Evolutionary conservation across 257 asterid species (phyloP), one percentile per base, ranked within the genome.

Genomic region (Scutellaria barbata): DNA sequence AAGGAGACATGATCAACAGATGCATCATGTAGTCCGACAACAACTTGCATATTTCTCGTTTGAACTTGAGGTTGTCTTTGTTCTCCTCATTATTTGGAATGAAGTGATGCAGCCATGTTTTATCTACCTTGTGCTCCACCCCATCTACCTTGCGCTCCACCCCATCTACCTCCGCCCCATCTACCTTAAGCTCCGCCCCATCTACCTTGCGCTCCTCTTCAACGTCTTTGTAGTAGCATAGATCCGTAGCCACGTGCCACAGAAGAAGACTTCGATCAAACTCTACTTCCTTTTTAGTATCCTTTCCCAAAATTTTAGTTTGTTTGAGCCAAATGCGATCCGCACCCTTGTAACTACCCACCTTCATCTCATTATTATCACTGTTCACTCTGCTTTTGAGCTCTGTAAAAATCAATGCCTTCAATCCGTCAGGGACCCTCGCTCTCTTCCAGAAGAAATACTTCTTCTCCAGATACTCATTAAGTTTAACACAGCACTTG

Each of bases 1-100:
- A 73, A 35, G 85, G 85, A 1, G 63, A 69, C 53, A 17, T 37
- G 45, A 80, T 52, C 53, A 81, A 20, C 14, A 81, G 20, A 51
- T 76, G 69, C 61, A 73, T 20, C 85, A 81, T 77, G 68, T 81
- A 81, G 37, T 81, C 45, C 0, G 82, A 81, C n/a, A 81, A 8
- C 53, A 58, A 37, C 43, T 18, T 58, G 74, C 79, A 73, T 5
- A 37, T 47, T 43, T 80, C 72, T 16, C 68, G 62, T 56, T 42
- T 73, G 8, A 53, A 62, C 66, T 51, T 53, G 10, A 25, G 57
- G 6, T 12, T 3, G 14, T 18, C 61, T 16, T 5, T n/a, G 6
- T n/a, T 3, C 8, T 56, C 12, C 0, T 30, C 16, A 9, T 48
- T 30, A 3, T 39, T 16, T 39, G 7, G 1, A 39, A n/a, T 61